phyloP scores from a whole-genome alignment of 257 asterid genomes.

The Scutellaria minor region DNA sequence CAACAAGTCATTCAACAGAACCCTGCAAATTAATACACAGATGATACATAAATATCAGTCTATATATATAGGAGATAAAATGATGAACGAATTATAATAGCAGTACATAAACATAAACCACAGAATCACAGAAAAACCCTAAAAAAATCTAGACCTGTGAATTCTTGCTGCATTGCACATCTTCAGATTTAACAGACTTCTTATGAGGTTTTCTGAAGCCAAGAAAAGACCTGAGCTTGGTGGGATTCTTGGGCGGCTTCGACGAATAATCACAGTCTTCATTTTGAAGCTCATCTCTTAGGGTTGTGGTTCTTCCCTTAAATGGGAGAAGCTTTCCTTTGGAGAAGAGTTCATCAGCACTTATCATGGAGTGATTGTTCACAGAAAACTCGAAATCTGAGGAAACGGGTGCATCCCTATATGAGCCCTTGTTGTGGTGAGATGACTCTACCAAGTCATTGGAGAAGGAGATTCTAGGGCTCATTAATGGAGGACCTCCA shows the following conservation, averaged over 20 bases:
- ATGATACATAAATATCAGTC: neutral
- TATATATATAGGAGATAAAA: too few species aligned
- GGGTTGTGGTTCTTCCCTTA: constrained; percentile 49
- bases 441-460: constrained; percentile 56
- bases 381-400: constrained; percentile 73
- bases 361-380: constrained; percentile 56
- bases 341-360: constrained; percentile 65
- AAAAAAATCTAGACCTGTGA: neutral
- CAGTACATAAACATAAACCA: neutral
- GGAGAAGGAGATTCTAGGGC: constrained; percentile 73
- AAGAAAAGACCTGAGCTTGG: constrained; percentile 32
- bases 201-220: constrained; percentile 34
- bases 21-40: constrained; percentile 13
- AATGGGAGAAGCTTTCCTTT: constrained; percentile 59
- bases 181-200: constrained; percentile 17
- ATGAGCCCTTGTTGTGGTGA: constrained; percentile 14
- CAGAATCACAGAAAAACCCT: neutral
- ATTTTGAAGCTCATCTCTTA: constrained; percentile 43
- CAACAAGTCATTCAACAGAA: constrained; percentile 23
- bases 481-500: constrained; percentile 37
- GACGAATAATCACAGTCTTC: constrained; percentile 9
- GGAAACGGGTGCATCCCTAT: constrained; percentile 56
- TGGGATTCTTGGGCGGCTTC: constrained; percentile 35
- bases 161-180: constrained; percentile 21
- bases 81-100: too few species aligned